Base-by-base conservation (phyloP, 1,139 yeast genomes). In the Diutina neorugosa region DNA sequence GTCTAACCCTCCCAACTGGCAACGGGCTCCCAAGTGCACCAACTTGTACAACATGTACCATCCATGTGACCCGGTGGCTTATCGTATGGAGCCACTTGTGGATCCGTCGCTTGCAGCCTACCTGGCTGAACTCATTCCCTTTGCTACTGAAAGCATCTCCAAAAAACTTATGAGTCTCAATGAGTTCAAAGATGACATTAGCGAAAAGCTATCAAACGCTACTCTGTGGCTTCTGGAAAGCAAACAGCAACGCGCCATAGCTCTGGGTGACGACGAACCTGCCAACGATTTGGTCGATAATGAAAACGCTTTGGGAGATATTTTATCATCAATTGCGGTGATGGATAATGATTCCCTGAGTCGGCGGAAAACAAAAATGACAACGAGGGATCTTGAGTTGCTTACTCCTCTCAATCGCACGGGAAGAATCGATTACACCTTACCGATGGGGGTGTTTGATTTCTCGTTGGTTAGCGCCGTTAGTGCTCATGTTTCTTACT, bases 51-150 rank as follows among this genome's bases (percentile, higher is more conserved):
- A 90, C 62, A 67, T 90, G 4, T 88, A 85, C 69, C 96, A 91
- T 61, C 88, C 91, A 0, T 84, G 94, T 60, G 98, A 90, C 63
- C 96, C 96, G 0, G 83, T 90, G 27, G 91, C 94, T 0, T 88
- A 89, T 63, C 71, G 97, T 54, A 68, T 89, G 56, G 98, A 90
- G 63, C 97, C 98, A 1, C 68, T 90, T 55, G 76, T 89, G 4
- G 73, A 77, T 50, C 74, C 81, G 2, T 64, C 69, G 14, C 77
- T 85, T 60, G 73, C 85, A 0, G 65, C 73, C 8, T 71, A 79
- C 58, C 77, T 79, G 58, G 90, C 96, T 0, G 82, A 72, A 53
- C 66, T 68, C n/a, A 74, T 81, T 11, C 82, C 86, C 2, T 81
- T 78, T 61, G 82, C 84, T 0, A 25, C 50, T 11, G 37, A 27